phyloP scores from a whole-genome alignment of 768 basidiomycete species.

The Boletus pseudo-olivaceus region DNA sequence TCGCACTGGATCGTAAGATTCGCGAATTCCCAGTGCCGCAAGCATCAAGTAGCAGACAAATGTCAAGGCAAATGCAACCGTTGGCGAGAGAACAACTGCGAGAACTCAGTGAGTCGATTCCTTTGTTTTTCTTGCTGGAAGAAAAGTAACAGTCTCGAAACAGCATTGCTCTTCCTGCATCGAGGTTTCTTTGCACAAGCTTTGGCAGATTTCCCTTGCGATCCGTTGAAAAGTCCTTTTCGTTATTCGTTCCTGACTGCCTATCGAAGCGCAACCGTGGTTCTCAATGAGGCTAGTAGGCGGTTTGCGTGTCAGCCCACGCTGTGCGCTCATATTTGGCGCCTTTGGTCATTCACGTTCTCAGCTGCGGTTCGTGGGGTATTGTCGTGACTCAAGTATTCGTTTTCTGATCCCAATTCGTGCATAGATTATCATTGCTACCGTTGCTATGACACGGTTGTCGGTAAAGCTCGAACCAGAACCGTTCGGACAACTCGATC shows the following conservation, averaged over 20 bases:
- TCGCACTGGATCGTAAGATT: slow-evolving; percentile 50
- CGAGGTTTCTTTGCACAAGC: slow-evolving; percentile 57
- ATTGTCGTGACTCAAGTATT: not conserved
- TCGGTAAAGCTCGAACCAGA: slow-evolving; percentile 44
- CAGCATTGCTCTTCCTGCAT: slow-evolving; percentile 55
- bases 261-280: slow-evolving; percentile 47
- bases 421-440: slow-evolving; percentile 49
- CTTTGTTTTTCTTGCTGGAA: not conserved
- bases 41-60: slow-evolving; percentile 22
- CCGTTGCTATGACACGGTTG: slow-evolving; percentile 46
- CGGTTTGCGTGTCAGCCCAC: slow-evolving; percentile 44
- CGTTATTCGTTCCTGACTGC: slow-evolving; percentile 49
- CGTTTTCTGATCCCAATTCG: not conserved
- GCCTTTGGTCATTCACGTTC: slow-evolving; percentile 57
- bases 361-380: slow-evolving; percentile 45
- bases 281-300: slow-evolving; percentile 39
- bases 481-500: slow-evolving; percentile 45
- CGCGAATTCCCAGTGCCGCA: slow-evolving; percentile 34
- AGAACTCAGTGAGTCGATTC: slow-evolving; percentile 37
- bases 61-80: slow-evolving; percentile 39
- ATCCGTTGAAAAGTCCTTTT: slow-evolving; percentile 48
- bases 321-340: slow-evolving; percentile 52
- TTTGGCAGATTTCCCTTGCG: slow-evolving; percentile 43
- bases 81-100: slow-evolving; percentile 44
- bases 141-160: not conserved